Evolutionary conservation across 331 rosid species (phyloP).

Genomic region (Arachis monticola): DNA sequence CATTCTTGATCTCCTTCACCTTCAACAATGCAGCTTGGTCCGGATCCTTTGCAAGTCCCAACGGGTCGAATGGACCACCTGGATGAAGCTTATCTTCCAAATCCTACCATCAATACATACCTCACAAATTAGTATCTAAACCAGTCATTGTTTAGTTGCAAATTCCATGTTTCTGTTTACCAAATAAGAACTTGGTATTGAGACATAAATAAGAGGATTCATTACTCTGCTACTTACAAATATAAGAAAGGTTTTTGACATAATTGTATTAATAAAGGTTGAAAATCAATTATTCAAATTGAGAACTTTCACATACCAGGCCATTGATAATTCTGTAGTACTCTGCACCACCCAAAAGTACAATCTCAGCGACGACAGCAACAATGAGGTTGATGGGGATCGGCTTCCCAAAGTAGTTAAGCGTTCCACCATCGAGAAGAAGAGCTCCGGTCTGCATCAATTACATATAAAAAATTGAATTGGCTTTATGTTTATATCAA

Average conservation of each 20-base stretch:
- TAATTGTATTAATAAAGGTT: not conserved
- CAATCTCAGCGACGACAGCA: conserved; percentile 89
- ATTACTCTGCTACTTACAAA: not conserved
- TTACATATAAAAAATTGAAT: conserved; percentile 31
- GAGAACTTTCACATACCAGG: conserved; percentile 61
- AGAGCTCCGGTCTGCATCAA: conserved; percentile 89
- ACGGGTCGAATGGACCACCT: conserved; percentile 97
- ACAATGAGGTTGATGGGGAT: conserved; percentile 85
- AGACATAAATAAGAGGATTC: conserved; percentile 3
- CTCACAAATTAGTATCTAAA: conserved; percentile 2
- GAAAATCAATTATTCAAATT: conserved; percentile 2
- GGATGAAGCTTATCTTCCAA: conserved; percentile 98
- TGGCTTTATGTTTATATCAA: not conserved
- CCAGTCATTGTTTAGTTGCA: not conserved
- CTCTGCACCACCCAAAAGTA: conserved; percentile 97
- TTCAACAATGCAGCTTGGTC: conserved; percentile 94
- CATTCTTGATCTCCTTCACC: conserved; percentile 98
- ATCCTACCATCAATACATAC: conserved; percentile 49
- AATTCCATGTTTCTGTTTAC: not conserved
- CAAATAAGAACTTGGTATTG: not conserved
- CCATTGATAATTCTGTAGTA: conserved; percentile 91
- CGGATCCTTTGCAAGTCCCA: conserved; percentile 93
- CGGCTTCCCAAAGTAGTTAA: conserved; percentile 95
- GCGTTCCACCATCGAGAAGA: conserved; percentile 89
- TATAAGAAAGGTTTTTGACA: not conserved